phyloP scores from a whole-genome alignment of 768 basidiomycete species.

The Tricholoma matsutake region DNA sequence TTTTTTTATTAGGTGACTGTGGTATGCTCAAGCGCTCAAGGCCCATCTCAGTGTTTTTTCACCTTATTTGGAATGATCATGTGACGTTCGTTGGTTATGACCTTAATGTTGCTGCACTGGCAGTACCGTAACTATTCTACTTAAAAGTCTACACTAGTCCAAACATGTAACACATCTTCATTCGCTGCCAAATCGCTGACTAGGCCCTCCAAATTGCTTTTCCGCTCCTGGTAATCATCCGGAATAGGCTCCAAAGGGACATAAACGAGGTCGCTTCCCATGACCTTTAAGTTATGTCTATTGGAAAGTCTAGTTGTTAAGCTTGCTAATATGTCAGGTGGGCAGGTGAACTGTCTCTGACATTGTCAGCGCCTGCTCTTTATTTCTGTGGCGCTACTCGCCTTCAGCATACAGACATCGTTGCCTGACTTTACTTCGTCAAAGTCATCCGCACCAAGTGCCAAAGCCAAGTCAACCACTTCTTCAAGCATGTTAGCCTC shows the following conservation, averaged over 20 bases:
- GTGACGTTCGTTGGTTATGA: too few species aligned
- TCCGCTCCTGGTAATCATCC: slow-evolving; percentile 36
- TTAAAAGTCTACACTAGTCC: slow-evolving; percentile 17
- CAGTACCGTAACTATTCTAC: background rate
- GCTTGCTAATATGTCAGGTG: slow-evolving; percentile 35
- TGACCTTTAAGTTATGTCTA: slow-evolving; percentile 28
- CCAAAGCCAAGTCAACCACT: slow-evolving; percentile 18
- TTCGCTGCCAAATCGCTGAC: slow-evolving; percentile 52
- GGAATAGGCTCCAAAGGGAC: slow-evolving; percentile 40
- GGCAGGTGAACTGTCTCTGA: slow-evolving; percentile 41
- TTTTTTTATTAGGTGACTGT: too few species aligned
- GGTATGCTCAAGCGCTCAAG: too few species aligned
- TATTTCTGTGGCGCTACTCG: background rate
- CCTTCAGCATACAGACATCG: background rate
- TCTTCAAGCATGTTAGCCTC: slow-evolving; percentile 36
- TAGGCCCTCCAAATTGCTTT: slow-evolving; percentile 39
- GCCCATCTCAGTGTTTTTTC: too few species aligned
- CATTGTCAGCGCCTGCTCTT: background rate
- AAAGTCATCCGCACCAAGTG: slow-evolving; percentile 20
- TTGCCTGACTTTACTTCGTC: slow-evolving; percentile 5
- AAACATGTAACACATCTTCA: slow-evolving; percentile 58
- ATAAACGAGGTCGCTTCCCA: slow-evolving; percentile 53
- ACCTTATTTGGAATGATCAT: too few species aligned
- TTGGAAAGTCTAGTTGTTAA: slow-evolving; percentile 35
- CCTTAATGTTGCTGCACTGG: background rate